Evolutionary conservation across 257 asterid species (phyloP), one percentile per base, ranked within the genome.

Genomic region (Marsdenia floribunda): DNA sequence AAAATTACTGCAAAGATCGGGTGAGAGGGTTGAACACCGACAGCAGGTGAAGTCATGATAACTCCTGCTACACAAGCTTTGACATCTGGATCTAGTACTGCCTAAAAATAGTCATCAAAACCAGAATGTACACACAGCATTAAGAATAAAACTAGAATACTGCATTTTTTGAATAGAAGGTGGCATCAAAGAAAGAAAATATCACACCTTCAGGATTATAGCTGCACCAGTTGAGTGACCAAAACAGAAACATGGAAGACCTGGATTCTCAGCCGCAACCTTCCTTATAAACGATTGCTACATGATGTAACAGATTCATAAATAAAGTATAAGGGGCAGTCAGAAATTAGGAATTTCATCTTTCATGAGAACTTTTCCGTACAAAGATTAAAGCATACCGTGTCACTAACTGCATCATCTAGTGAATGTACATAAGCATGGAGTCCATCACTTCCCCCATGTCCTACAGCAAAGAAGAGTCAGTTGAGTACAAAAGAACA

Each of bases 191-290:
- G 11, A 24, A 33, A 46, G 16, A 52, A 6, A 47, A 29, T 38
- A 24, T 76, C 78, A 91, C 98, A 91, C 98, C 98, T 90, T 93
- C 74, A 93, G 85, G 75, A 90, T 61, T 73, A 93, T 93, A 44
- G 98, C 96, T 54, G 90, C 98, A 50, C 98, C 97, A 49, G 98
- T 91, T 2, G 98, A 93, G 76, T 93, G 98, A 57, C 98, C 98
- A 64, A 91, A 93, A 82, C 94, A 91, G 80, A 93, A 93, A 79
- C 96, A 90, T 6, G 93, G 96, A 11, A 89, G 75, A 44, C 81
- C 76, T 18, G 96, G 89, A 77, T 89, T 91, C 76, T 91, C 97
- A 11, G 86, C 86, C 75, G 82, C 38, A 73, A 91, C 87, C 83
- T 89, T 91, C 76, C 75, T 65, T 50, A 93, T 80, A 75, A 85